Base-by-base conservation (phyloP, 208 protist species). In the Wallacemonas collosoma region DNA sequence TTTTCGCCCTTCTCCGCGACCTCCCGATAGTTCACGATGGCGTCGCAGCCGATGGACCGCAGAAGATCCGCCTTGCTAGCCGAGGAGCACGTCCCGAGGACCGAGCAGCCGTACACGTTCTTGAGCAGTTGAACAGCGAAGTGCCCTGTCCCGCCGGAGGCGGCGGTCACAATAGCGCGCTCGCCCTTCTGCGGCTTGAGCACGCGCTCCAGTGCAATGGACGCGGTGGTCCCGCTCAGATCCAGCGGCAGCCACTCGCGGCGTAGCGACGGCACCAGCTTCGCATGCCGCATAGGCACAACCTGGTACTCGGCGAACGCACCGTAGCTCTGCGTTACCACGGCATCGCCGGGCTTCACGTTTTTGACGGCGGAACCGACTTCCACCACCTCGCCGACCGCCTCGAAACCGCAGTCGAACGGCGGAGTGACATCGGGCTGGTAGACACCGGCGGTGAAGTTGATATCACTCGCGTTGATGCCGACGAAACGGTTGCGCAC, bases 61-160 rank as follows among this genome's bases (percentile, higher is more conserved):
- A 98, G 78, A 43, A 98, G 89, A 8, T n/a, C 62, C 39, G 65
- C 86, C 73, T 98, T 98, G 8, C 55, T 75, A n/a, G 68, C 60
- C 6, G 77, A 89, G n/a, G 89, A 95, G 74, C 92, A 97, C 36
- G 88, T 91, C 47, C 95, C 95, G 50, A 97, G 86, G 4, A 98
- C 95, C 40, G 57, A 14, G 71, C 89, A 95, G 15, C 81, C 81
- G 60, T 95, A 95, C 36, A 94, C 67, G 50, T 83, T 65, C 79
- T 95, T 88, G 14, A 96, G 89, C 44, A 97, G 77, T 80, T 98
- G 95, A 43, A 92, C 87, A 5, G 93, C 92, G 67, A 96, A 97
- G 43, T 91, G 88, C 8, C 95, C 95, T 1, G 93, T 97, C 40
- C 93, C 95, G 39, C 95, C 95, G 1, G 89, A 82, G 0, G 95